Conservation (phyloP, 345 rosid genomes). For the Lepidium sativum region DNA sequence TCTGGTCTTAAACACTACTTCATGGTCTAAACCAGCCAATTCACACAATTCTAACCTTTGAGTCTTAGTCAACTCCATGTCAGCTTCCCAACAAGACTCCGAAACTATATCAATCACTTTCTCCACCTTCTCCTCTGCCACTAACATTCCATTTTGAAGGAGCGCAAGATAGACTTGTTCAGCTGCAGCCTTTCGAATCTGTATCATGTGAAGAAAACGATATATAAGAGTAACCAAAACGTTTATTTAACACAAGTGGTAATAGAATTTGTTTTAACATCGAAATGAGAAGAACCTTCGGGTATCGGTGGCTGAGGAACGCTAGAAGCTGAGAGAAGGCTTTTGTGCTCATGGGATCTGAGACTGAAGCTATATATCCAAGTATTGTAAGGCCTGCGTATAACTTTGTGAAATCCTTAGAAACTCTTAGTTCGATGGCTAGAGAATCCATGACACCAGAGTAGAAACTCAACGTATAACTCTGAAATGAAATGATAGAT, state of each 20-base stretch:
- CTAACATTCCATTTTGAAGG: slow-evolving; percentile 50
- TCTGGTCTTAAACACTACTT: slow-evolving; percentile 19
- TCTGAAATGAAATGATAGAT: slow-evolving; percentile 37
- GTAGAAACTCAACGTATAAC: slow-evolving; percentile 40
- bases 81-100: slow-evolving; percentile 79
- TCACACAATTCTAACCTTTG: slow-evolving; percentile 45
- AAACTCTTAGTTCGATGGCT: slow-evolving; percentile 53
- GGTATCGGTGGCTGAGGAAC: slow-evolving; percentile 72
- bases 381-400: slow-evolving; percentile 65
- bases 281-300: slow-evolving; percentile 39
- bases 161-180: slow-evolving; percentile 72
- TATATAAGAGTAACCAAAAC: not conserved
- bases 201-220: slow-evolving; percentile 9
- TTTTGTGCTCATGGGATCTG: slow-evolving; percentile 38
- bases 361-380: slow-evolving; percentile 60
- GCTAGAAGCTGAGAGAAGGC: slow-evolving; percentile 63
- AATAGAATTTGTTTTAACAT: not conserved
- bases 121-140: slow-evolving; percentile 50
- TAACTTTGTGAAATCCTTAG: slow-evolving; percentile 73
- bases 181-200: slow-evolving; percentile 78
- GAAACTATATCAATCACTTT: slow-evolving; percentile 52
- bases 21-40: slow-evolving; percentile 49
- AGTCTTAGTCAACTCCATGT: slow-evolving; percentile 40
- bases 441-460: slow-evolving; percentile 58
- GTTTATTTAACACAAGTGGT: not conserved